These are phyloP conservation scores for Microascus cirrosus DNA, from an alignment of 2,329 filamentous ascomycete species.

Conservation along the genomic window DNA sequence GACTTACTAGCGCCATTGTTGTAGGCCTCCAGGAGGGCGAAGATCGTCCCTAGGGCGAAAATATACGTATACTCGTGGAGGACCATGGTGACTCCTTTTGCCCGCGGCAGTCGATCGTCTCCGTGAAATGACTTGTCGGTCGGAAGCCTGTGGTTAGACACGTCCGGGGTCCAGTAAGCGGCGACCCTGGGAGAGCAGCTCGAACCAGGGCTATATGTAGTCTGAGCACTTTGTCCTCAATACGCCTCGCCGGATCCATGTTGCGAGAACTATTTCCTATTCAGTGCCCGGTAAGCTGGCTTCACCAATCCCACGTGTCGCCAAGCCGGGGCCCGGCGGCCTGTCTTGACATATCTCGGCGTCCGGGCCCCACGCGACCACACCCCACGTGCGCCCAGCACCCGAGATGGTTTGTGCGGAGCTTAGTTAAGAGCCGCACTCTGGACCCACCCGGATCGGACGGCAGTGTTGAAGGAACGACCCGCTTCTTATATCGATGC, in stretches of 20 bases:
- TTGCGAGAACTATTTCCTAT: background rate
- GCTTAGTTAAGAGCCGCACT: background rate
- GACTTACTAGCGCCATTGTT: constrained; percentile 69
- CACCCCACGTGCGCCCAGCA: background rate
- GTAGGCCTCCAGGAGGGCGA: constrained; percentile 66
- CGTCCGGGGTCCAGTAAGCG: background rate
- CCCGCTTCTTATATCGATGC: background rate
- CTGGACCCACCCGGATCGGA: background rate
- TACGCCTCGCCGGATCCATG: background rate
- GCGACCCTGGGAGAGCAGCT: too few relatives aligned
- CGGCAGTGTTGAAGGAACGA: background rate
- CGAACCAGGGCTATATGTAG: too few relatives aligned
- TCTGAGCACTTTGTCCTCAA: background rate
- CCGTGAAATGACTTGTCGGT: background rate
- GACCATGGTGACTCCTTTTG: constrained; percentile 25
- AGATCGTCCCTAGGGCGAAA: constrained; percentile 65
- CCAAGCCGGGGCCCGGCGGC: background rate
- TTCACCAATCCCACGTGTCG: background rate
- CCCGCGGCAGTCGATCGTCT: background rate
- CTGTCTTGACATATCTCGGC: background rate
- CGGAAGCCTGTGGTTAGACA: background rate
- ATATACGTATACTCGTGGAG: constrained; percentile 57
- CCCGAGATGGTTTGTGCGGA: background rate
- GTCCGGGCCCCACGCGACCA: background rate
- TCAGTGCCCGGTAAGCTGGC: background rate